Conservation (phyloP, 2,329 filamentous ascomycete genomes). For the Grosmannia huntii region DNA sequence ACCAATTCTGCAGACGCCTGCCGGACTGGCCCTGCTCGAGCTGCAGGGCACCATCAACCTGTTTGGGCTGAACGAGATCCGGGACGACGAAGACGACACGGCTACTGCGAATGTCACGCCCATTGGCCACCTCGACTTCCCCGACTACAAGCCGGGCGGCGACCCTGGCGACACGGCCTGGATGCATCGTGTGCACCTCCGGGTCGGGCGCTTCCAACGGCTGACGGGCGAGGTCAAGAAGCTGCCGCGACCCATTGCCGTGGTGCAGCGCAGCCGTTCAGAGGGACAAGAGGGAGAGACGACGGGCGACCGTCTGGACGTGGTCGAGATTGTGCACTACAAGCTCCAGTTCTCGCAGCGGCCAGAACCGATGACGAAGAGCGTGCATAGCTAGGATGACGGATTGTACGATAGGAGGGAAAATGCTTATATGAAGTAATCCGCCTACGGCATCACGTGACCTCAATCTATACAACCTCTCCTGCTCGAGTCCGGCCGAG, state of each 20-base stretch:
- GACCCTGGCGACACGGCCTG: conserved; percentile 44
- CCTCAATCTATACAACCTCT: background rate
- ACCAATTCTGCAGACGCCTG: conserved; percentile 72
- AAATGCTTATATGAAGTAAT: too few species aligned
- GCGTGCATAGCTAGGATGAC: background rate
- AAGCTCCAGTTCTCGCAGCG: conserved; percentile 76
- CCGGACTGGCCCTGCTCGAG: conserved; percentile 80
- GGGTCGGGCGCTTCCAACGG: conserved; percentile 78
- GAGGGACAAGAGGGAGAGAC: conserved; percentile 22
- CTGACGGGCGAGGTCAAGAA: conserved; percentile 86
- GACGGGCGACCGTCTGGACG: conserved; percentile 48
- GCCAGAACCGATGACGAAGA: conserved; percentile 66
- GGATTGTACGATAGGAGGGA: background rate
- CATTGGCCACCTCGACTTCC: conserved; percentile 30
- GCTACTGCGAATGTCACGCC: conserved; percentile 17
- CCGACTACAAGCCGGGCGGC: conserved; percentile 44
- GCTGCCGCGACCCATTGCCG: conserved; percentile 61
- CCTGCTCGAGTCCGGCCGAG: conserved; percentile 61
- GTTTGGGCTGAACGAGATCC: conserved; percentile 17
- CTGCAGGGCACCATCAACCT: conserved; percentile 80
- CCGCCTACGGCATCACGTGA: too few species aligned
- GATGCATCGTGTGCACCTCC: conserved; percentile 86
- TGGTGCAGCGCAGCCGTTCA: conserved; percentile 45
- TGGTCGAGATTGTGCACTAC: conserved; percentile 76
- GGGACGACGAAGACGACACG: conserved; percentile 4